Evolutionary conservation across 495 filamentous ascomycete species (phyloP), one percentile per base, ranked within the genome.

Genomic region (Talaromyces liani): DNA sequence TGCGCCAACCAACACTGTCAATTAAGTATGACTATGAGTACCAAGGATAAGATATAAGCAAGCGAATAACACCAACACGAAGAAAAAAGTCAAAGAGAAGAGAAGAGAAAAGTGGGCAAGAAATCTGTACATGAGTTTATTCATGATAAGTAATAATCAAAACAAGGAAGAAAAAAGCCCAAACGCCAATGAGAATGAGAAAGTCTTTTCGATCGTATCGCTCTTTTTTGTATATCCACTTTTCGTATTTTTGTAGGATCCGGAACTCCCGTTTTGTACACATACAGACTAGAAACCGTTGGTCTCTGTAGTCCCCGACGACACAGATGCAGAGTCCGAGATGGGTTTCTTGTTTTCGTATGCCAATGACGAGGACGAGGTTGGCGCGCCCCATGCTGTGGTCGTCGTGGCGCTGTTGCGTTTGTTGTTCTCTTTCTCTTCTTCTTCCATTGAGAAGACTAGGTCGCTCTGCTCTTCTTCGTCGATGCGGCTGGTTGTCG

Each of bases 381-480:
- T 16, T 41, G 36, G 36, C 36, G 14, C 36, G 12, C 36, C 36
- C 36, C 45, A 49, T 4, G n/a, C 45, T 49, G 45, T 49, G n/a
- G 14, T 49, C 73, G 74, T 78, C 8, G 74, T 72, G 6, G 69
- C 66, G 60, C 75, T 76, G 63, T 67, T 76, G 57, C 77, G 75
- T 66, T 80, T 80, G 68, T 77, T 77, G 41, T 75, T 77, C 53
- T 79, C 78, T 62, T 90, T 77, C 55, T 79, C 78, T 62, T 90
- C 88, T 62, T 90, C 89, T 67, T 91, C 89, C 88, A 92, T 91
- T 36, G 81, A 85, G 64, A 93, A 93, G n/a, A 92, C 88, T 58
- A 90, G 82, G 27, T 90, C 85, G 20, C 82, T 77, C 61, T 89
- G 74, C 58, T 79, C 86, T 65, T 89, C 86, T 65, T 89, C 86